Base-by-base conservation (phyloP, 2,329 filamentous ascomycete genomes). In the Parastagonospora avenae region DNA sequence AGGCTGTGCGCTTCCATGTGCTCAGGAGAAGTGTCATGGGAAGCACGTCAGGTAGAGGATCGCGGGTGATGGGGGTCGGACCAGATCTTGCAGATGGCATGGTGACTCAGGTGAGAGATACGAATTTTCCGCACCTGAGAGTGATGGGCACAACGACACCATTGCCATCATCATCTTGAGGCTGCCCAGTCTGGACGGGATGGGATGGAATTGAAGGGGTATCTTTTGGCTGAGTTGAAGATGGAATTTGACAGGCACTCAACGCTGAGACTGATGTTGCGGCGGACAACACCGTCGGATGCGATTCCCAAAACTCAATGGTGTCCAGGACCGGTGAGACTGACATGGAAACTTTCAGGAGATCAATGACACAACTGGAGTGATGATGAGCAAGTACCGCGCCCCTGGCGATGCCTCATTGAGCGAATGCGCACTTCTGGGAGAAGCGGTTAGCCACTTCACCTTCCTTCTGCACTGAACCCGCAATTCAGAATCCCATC, bases 381-480 rank as follows among this genome's bases (percentile, higher is more conserved):
- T 24, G 36, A 19, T 24, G 14, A 19, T 19, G 36, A 38, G 27
- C 15, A 10, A 19, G 16, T 38, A 15, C 9, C 24, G 9, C 36
- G 27, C 36, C 9, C 12, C 19, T 19, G 9, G 14, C 16, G 16
- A 38, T 11, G 8, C 36, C 27, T 19, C 36, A 38, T 24, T 9
- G 2, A 24, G 36, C 5, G 9, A 4, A 38, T 11, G 15, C 6
- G 36, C 27, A 15, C 16, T 31, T 48, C 15, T 46, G 29, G 42
- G 30, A 42, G 40, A 31, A 38, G 35, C 30, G 54, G 44, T 51
- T 45, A 59, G 47, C 48, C 42, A 46, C 16, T 50, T 39, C 46
- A 30, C 44, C 42, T 31, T 47, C 41, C 41, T 48, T 42, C 46
- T 52, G 52, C 48, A 52, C 47, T 57, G 46, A 51, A 39, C 52